Conservation (phyloP, 129 eudicot genomes). For the Ambrosia trifida region DNA sequence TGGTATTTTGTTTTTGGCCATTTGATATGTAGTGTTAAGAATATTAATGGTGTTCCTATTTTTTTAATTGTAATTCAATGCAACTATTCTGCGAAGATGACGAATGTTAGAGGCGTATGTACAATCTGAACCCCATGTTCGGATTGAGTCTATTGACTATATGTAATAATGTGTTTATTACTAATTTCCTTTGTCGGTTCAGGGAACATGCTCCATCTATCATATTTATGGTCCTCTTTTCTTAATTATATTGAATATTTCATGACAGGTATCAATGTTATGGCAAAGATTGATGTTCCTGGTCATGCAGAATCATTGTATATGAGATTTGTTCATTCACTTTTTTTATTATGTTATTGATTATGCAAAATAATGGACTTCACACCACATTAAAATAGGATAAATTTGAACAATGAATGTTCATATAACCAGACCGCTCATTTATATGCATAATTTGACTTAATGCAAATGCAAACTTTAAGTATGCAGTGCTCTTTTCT, state of each 20-base stretch:
- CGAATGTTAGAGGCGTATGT: too few species aligned
- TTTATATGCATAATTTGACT: not conserved
- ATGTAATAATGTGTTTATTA: too few species aligned
- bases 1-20: too few species aligned
- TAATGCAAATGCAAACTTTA: not conserved
- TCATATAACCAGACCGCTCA: not conserved
- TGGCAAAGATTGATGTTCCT: constrained; percentile 98
- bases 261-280: constrained; percentile 78
- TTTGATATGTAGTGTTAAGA: too few species aligned
- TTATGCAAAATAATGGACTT: not conserved
- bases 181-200: too few species aligned
- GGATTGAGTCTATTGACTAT: too few species aligned
- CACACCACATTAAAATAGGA: not conserved
- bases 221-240: constrained; percentile 26
- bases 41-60: too few species aligned
- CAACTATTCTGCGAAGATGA: too few species aligned
- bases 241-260: constrained; percentile 13
- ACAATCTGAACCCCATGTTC: too few species aligned
- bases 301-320: constrained; percentile 99
- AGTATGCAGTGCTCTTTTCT: not conserved
- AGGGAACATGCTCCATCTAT: too few species aligned
- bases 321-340: constrained; percentile 2
- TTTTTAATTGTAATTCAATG: too few species aligned
- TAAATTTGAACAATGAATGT: not conserved
- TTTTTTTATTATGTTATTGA: not conserved